These are phyloP conservation scores for Rhynchospora breviuscula DNA, from an alignment of 176 grass and related monocot genomes.

Conservation along the genomic window DNA sequence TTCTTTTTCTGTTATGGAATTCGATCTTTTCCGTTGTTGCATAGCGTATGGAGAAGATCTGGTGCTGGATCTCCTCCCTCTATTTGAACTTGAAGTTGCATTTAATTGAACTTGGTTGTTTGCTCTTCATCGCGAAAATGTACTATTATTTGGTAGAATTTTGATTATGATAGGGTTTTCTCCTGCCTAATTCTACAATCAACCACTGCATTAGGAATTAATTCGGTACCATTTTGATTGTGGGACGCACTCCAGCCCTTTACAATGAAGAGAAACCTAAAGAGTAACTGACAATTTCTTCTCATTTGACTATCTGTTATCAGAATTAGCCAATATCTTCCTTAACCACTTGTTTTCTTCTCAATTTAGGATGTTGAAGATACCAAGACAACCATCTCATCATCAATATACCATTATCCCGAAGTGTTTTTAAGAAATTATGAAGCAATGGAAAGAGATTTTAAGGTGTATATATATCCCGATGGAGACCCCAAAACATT, in stretches of 20 bases:
- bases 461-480: slow-evolving; percentile 40
- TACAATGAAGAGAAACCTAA: not conserved
- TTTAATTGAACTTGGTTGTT: no score
- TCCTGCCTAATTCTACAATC: not conserved
- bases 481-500: slow-evolving; percentile 90
- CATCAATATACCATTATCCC: slow-evolving; percentile 23
- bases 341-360: not conserved
- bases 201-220: not conserved
- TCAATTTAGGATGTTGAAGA: not conserved
- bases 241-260: not conserved
- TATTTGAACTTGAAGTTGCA: no score
- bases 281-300: not conserved
- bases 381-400: not conserved
- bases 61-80: not conserved
- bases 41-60: not conserved
- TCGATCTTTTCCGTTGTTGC: not conserved
- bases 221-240: not conserved
- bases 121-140: no score
- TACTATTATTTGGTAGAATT: no score
- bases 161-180: not conserved
- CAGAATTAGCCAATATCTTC: not conserved
- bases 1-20: not conserved
- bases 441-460: slow-evolving; percentile 26
- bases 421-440: slow-evolving; percentile 11
- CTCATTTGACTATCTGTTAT: not conserved